Evolutionary conservation across 768 basidiomycete species (phyloP).

Genomic region (Chlorophyllum brunneum): DNA sequence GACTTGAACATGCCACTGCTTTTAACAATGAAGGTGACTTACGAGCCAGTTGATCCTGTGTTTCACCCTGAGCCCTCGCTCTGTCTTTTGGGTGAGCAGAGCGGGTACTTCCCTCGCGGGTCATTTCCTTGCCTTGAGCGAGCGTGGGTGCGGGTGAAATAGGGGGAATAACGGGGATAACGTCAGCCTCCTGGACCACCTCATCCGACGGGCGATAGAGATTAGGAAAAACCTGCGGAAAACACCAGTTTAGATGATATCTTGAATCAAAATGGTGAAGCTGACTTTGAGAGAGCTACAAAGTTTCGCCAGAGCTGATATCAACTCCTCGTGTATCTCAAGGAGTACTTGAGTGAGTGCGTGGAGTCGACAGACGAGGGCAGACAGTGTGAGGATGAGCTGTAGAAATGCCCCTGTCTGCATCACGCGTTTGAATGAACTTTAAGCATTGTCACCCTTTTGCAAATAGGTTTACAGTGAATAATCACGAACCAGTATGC

Average conservation of each 20-base stretch:
- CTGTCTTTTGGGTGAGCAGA: too few species aligned
- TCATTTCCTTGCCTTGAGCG: too few species aligned
- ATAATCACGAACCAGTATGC: constrained; percentile 47
- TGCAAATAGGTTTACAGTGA: neutral
- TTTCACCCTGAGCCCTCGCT: too few species aligned
- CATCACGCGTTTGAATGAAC: constrained; percentile 60
- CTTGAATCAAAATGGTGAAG: neutral
- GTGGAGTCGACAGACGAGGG: constrained; percentile 56
- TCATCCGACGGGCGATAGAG: neutral
- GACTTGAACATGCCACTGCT: neutral
- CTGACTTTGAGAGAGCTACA: constrained; percentile 9
- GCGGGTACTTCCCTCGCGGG: too few species aligned
- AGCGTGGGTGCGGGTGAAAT: neutral
- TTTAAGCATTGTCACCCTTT: constrained; percentile 24
- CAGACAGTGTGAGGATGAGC: constrained; percentile 56
- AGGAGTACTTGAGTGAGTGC: constrained; percentile 40
- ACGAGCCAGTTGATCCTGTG: neutral
- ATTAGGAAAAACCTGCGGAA: neutral
- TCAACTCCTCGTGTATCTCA: constrained; percentile 27
- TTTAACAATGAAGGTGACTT: neutral
- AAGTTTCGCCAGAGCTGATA: neutral
- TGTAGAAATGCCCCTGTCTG: constrained; percentile 74
- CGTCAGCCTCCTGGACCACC: neutral
- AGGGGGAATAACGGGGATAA: neutral
- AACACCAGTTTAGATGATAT: too few species aligned